Conservation (phyloP, 176 grass and related monocot genomes). For the Poa pratensis region DNA sequence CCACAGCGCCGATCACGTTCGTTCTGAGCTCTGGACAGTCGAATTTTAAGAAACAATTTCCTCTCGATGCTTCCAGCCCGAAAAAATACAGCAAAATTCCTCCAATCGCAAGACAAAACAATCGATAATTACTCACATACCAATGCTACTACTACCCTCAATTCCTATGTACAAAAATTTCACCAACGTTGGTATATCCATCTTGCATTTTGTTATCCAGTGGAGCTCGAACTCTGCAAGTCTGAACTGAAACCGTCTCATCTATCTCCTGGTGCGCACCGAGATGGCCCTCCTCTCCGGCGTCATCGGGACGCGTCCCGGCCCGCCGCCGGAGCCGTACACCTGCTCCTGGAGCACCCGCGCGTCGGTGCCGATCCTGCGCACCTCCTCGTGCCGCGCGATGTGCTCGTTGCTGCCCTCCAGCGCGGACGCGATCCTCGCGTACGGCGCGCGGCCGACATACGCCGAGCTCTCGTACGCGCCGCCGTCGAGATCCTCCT, state of each 20-base stretch:
- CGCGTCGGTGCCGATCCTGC: constrained; percentile 55
- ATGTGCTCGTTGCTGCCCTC: constrained; percentile 62
- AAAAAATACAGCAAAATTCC: neutral
- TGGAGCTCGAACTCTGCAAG: neutral
- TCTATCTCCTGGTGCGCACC: constrained; percentile 49
- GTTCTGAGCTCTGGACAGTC: neutral
- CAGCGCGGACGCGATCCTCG: constrained; percentile 53
- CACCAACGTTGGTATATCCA: neutral
- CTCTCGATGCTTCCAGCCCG: neutral
- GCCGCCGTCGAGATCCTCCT: neutral
- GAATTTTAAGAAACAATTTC: neutral
- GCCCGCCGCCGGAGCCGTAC: constrained; percentile 36
- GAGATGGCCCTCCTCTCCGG: constrained; percentile 45
- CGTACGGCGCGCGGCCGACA: constrained; percentile 44
- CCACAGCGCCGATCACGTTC: neutral
- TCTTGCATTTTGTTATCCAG: neutral
- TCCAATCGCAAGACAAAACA: neutral
- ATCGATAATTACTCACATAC: too few species aligned
- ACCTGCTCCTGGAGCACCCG: constrained; percentile 56
- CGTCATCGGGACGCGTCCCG: constrained; percentile 35
- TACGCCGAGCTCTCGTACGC: constrained; percentile 49
- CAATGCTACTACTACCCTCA: neutral
- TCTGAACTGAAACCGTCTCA: neutral
- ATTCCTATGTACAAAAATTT: constrained; percentile 1
- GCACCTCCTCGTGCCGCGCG: constrained; percentile 66